Evolutionary conservation across 2,329 filamentous ascomycete species (phyloP), one percentile per base, ranked within the genome.

Genomic region (Claviceps lovelessii): DNA sequence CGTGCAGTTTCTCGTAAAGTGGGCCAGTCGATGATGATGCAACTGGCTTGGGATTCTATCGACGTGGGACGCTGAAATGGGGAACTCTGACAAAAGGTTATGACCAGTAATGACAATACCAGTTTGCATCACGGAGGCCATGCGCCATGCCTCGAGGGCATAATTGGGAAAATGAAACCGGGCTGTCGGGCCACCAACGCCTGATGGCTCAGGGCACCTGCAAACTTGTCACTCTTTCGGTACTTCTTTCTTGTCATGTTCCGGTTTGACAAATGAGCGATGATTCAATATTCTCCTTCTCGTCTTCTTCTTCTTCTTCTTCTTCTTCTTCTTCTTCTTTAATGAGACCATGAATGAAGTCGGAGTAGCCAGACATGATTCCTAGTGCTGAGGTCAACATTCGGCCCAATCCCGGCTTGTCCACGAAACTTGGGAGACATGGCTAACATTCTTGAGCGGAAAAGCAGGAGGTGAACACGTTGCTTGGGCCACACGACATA

Each of bases 1-100:
- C 53, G 77, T 98, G 64, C 88, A 95, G 68, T 98, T 93, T 88
- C 76, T 98, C 68, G 91, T 98, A 70, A 91, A 90, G 62, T 86
- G 88, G 69, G 85, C 90, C 59, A 88, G 78, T 67, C 84, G 84
- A 72, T 90, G 72, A 81, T 46, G 37, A 19, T 37, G 35, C 11
- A 49, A 49, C 35, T 41, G 13, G 13, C 33, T 19, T 35, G n/a
- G 49, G 8, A 29, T 33, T 44, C 29, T 49, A 42, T 35, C 19
- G 55, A 46, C 50, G 47, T 48, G 49, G 52, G 49, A 39, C 19
- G 45, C 49, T 49, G 51, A 52, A 55, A 42, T 31, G 29, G 29
- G 35, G 49, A 19, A 42, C 23, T 17, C 19, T 51, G 33, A 52
- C 54, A 55, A 46, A 52, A 33, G 29, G 55, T 57, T 53, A 58